A percentile compares a stretch with the other conserved stretches of the same genome.
Conservation (phyloP, 495 filamentous ascomycete genomes). For the Aspergillus campestris region DNA sequence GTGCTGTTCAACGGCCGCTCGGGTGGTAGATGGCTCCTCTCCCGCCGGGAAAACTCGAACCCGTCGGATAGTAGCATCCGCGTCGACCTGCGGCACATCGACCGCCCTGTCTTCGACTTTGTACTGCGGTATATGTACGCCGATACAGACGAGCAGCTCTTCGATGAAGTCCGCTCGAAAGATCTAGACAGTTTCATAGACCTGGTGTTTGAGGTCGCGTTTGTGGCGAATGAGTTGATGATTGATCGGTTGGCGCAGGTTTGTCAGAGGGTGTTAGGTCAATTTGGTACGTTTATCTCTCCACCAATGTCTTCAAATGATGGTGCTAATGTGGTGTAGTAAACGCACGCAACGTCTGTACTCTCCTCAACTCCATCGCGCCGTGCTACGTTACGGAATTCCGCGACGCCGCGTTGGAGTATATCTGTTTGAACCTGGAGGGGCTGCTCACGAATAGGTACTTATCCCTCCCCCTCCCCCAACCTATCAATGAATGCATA, state of each 20-base stretch:
- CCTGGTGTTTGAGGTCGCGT: conserved; percentile 84
- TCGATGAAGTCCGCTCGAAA: conserved; percentile 63
- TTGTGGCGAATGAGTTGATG: conserved; percentile 89
- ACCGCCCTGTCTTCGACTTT: conserved; percentile 60
- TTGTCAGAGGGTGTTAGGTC: conserved; percentile 82
- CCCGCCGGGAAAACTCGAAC: conserved; percentile 46
- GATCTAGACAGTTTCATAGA: conserved; percentile 79
- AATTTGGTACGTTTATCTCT: conserved; percentile 49
- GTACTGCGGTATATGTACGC: conserved; percentile 79
- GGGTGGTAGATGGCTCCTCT: conserved; percentile 70
- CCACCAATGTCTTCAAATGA: conserved; percentile 4
- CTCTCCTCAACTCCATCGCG: conserved; percentile 72
- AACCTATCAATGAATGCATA: not conserved
- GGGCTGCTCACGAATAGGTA: conserved; percentile 81
- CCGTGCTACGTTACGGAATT: conserved; percentile 77
- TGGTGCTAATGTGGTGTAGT: conserved; percentile 36
- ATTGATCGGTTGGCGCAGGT: conserved; percentile 81
- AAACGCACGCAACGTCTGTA: conserved; percentile 76
- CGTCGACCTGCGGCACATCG: conserved; percentile 79
- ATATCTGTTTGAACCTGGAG: conserved; percentile 85
- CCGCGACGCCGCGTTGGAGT: conserved; percentile 82
- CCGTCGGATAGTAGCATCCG: conserved; percentile 38
- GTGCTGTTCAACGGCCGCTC: conserved; percentile 82
- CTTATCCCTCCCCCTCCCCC: conserved; percentile 3
- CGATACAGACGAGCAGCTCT: conserved; percentile 71